Base-by-base conservation (phyloP, 345 rosid species). In the Lumnitzera littorea region DNA sequence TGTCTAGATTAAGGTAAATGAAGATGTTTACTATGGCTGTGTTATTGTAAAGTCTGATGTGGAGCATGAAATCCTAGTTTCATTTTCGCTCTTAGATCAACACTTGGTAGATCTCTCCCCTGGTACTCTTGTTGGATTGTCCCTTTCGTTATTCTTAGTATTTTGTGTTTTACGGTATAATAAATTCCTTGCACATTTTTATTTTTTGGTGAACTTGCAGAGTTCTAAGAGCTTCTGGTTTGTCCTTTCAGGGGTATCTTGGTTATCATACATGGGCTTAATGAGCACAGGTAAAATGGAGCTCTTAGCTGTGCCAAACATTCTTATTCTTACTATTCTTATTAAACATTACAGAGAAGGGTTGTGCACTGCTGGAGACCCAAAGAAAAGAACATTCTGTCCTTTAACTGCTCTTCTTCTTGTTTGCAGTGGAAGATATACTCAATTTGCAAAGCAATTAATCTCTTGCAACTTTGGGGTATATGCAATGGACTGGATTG, bases 401-500 rank as follows among this genome's bases (percentile, higher is more conserved):
- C 5, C 5, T 36, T 36, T 36, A 4, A 36, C 11, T 36, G 55
- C 12, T 20, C 31, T 24, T 1, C 14, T 5, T 13, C 20, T 13
- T 47, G 58, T 47, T 48, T 49, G 55, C 67, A 94, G 99, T 65
- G 99, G 97, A 74, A 84, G 99, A 75, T 94, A 94, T 79, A 67
- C 80, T 72, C 91, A 81, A 13, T 94, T 94, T 68, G 97, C 99
- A 2, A 83, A 69, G 84, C 97, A 91, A 61, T 75, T 94, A 24
- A 94, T 82, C 58, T 72, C 84, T 7, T 58, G 75, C 74, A 72
- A 76, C 71, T 83, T 81, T 60, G 92, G 97, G 36, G 99, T 84
- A 46, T 88, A 80, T 70, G 95, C 99, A 13, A 91, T 91, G 96
- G 99, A 94, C 61, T 94, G 96, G 97, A 86, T 85, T 63, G 99